Percentiles rank a stretch among this genome's conserved stretches.
phyloP scores from a whole-genome alignment of 73 alveolate species.

The Paramecium primaurelia region DNA sequence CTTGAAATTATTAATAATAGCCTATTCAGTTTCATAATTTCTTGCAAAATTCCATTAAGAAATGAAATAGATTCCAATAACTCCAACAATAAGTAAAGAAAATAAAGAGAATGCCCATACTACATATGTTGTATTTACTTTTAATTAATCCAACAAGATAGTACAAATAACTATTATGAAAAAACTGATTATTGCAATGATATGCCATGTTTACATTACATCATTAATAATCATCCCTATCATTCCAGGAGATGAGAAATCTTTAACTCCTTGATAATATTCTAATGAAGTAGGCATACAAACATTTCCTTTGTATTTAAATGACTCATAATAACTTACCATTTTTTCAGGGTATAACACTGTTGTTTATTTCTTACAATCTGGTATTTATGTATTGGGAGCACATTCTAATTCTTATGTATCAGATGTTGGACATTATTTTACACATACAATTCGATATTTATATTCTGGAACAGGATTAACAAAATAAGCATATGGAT shows the following conservation, averaged over 20 bases:
- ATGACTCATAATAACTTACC: not conserved
- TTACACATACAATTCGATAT: conserved; percentile 11
- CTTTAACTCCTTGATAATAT: not conserved
- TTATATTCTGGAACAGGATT: conserved; percentile 30
- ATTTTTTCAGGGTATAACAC: not conserved
- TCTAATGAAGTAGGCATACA: conserved; percentile 13
- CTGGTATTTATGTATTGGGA: not conserved
- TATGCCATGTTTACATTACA: not conserved
- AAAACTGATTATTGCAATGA: not conserved
- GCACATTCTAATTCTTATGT: not conserved
- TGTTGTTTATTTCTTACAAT: not conserved
- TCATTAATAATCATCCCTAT: not conserved
- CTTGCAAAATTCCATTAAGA: not conserved
- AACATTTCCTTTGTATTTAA: not conserved
- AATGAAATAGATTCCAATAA: not conserved
- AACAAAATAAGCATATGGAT: conserved; percentile 49
- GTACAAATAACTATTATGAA: not conserved
- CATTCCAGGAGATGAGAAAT: not conserved
- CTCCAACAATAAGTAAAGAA: not conserved
- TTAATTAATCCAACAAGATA: not conserved
- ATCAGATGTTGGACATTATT: conserved; percentile 35
- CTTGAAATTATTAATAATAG: not conserved
- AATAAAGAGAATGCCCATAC: conserved; percentile 6
- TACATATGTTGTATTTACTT: not conserved
- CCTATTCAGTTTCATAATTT: not conserved